Base-by-base conservation (phyloP, 2,329 filamentous ascomycete species). In the Diaporthe batatas region DNA sequence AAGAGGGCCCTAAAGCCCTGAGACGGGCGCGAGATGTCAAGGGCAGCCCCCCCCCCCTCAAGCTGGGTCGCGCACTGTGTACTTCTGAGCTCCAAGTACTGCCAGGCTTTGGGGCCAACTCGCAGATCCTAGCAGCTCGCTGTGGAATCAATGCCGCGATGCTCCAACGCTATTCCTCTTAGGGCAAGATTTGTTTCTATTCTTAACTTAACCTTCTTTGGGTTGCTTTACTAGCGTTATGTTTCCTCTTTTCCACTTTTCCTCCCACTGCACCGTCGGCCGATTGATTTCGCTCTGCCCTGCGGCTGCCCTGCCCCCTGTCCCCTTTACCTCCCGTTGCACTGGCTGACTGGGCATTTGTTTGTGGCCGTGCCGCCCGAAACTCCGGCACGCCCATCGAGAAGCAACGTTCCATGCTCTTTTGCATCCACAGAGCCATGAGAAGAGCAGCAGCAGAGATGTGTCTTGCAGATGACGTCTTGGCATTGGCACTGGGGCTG, bases 161-260 rank as follows among this genome's bases (percentile, higher is more conserved):
- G 65, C 11, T 58, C 57, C 16, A 47, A 6, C 32, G 58, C 70
- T 69, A 74, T 71, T 1, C 65, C 34, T n/a, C 3, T 36, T 65
- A 1, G 6, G 51, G 73, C 6, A 39, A 70, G 42, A 57, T 54
- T 11, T 47, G 42, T 67, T 72, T 72, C 73, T 74, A 74, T 74
- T 59, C 68, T 72, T 72, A 72, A 59, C 58, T 74, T 74, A 74
- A 74, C 73, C 73, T 74, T 74, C 73, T 74, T 74, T 72, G 73
- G 70, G 55, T 42, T 72, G 70, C 64, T 59, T 70, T 67, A 62
- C 65, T 69, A 70, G 72, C 64, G 70, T 72, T 6, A 7, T 51
- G 55, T 51, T 49, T 55, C 65, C 65, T 57, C 65, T 51, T 39
- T 44, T 59, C 32, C 59, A 65, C 55, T 69, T 68, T 68, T 68